These are phyloP conservation scores for Pseudogymnoascus sp. DNA, from an alignment of 2,329 filamentous ascomycete species.

Conservation along the genomic window DNA sequence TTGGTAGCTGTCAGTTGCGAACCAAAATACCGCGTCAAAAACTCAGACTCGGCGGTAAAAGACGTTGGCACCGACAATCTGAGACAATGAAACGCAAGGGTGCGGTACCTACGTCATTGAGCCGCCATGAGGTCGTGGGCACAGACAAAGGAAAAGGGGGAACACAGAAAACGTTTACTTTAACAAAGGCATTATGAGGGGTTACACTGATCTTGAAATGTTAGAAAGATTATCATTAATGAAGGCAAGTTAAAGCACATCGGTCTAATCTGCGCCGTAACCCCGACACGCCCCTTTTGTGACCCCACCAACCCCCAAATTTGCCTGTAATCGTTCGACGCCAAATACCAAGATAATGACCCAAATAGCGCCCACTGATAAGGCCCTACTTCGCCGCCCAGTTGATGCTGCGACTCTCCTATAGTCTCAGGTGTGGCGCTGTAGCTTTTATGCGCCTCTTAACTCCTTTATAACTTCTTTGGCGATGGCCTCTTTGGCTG, in stretches of 20 bases:
- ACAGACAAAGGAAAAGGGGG: not conserved
- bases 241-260: not conserved
- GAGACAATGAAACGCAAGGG: constrained; percentile 8
- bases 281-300: constrained; percentile 4
- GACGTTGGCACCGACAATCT: not conserved
- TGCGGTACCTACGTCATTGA: not conserved
- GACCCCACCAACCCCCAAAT: not conserved
- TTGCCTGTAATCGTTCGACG: not conserved
- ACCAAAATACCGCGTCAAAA: constrained; percentile 3
- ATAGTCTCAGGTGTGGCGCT: not conserved
- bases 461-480: constrained; percentile 1
- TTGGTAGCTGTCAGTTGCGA: not conserved
- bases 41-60: constrained; percentile 1
- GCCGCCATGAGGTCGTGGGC: not conserved
- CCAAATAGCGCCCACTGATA: not conserved
- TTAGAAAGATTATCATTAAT: not conserved
- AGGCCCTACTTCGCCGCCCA: not conserved
- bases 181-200: not conserved
- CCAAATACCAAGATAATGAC: not conserved
- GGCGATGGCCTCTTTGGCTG: not conserved
- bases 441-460: not conserved
- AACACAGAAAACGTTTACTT: not conserved
- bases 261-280: constrained; percentile 2
- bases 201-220: not conserved
- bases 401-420: not conserved